A percentile compares a stretch with the other conserved stretches of the same genome.
Evolutionary conservation across 805 yeast genomes (phyloP).

Genomic region (Yamadazyma philogaea): DNA sequence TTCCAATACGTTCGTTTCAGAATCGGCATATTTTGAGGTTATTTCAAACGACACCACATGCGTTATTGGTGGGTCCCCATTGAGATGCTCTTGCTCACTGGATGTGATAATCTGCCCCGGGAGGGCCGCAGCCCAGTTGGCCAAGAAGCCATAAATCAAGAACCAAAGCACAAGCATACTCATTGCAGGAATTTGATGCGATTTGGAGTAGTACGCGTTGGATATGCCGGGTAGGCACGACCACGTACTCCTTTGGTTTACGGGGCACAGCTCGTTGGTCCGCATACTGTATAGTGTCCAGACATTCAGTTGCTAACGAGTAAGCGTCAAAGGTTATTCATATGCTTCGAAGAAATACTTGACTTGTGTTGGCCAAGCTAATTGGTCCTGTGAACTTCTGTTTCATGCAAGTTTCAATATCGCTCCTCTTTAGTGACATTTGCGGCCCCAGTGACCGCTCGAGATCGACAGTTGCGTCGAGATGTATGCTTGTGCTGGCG

Average conservation of each 20-base stretch:
- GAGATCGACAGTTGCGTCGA: too few relatives aligned
- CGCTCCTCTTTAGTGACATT: too few relatives aligned
- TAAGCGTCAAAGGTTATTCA: too few relatives aligned
- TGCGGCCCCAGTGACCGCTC: too few relatives aligned
- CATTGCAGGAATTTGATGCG: neutral
- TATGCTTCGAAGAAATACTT: too few relatives aligned
- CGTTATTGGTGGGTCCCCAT: conserved; percentile 46
- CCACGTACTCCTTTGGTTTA: neutral
- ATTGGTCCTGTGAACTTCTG: too few relatives aligned
- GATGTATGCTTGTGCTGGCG: too few relatives aligned
- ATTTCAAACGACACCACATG: conserved; percentile 45
- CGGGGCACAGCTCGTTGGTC: too few relatives aligned
- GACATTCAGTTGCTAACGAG: too few relatives aligned
- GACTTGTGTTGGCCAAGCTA: too few relatives aligned
- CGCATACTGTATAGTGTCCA: too few relatives aligned
- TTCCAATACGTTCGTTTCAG: conserved; percentile 9
- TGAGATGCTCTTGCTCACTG: neutral
- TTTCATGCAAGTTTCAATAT: too few relatives aligned
- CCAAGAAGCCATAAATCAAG: neutral
- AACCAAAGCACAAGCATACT: neutral
- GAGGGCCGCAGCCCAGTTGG: neutral
- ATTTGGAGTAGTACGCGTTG: neutral
- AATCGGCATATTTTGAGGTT: conserved; percentile 22
- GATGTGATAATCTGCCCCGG: conserved; percentile 1
- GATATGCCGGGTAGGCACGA: neutral